Base-by-base conservation (phyloP, 805 yeast genomes). In the Starmerella scarabaei region DNA sequence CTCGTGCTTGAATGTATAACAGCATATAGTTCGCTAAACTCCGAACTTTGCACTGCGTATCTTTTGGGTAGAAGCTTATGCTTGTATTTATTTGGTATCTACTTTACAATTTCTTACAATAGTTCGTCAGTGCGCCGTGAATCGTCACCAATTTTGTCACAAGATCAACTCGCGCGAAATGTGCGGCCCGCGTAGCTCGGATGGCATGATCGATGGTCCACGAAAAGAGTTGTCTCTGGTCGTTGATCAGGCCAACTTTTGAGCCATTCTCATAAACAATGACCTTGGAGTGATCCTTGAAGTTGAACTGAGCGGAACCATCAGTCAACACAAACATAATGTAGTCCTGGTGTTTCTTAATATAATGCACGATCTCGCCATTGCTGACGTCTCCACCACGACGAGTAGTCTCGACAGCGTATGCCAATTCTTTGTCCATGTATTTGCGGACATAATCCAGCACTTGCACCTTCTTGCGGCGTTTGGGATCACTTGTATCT, bases 301-400 rank as follows among this genome's bases (percentile, higher is more conserved):
- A 91, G 62, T 91, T 91, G 65, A 86, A 86, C 60, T 91, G 98
- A 60, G 81, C 75, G 31, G 84, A 77, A 17, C 94, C 95, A 56
- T 85, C 83, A 55, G 93, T 82, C 65, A 91, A 64, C 59, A 84
- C 88, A 64, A 91, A 91, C 93, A 86, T 80, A 41, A 86, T 83
- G 57, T 73, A 83, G 47, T 75, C 77, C 34, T 75, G 71, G 39
- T 77, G 75, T 59, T 97, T 75, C 19, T 83, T 74, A 56, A 81
- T 84, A 52, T 93, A 71, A 64, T 91, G 75, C 49, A 88, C 67
- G 58, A 80, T 85, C 11, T 82, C 56, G 32, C 57, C 57, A 17
- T 40, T 37, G 30, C 51, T 38, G 19, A 37, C 40, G 27, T 53
- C 56, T 11, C 57, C 53, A 21, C 72, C 74, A 40, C 69, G 73